Evolutionary conservation across 2,329 filamentous ascomycete species (phyloP).

Genomic region (Colletotrichum caudatum): DNA sequence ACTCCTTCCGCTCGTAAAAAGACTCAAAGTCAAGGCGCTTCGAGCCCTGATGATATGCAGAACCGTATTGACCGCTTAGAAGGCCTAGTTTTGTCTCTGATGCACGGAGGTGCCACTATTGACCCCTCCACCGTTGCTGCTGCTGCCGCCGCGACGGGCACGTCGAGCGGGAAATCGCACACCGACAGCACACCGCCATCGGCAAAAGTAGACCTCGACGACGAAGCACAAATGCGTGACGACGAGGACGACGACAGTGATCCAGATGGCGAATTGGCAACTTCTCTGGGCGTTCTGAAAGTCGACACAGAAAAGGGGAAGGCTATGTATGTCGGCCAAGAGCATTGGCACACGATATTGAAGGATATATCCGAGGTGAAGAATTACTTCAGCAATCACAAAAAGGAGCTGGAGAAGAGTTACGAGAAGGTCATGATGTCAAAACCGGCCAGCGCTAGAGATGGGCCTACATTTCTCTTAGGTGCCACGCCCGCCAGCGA

Average conservation of each 20-base stretch:
- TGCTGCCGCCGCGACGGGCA: slow-evolving; percentile 44
- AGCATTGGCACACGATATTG: slow-evolving; percentile 85
- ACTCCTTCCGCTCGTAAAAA: slow-evolving; percentile 78
- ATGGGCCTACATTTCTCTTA: slow-evolving; percentile 83
- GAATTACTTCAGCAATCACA: slow-evolving; percentile 87
- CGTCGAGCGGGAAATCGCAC: slow-evolving; percentile 47
- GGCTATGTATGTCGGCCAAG: slow-evolving; percentile 83
- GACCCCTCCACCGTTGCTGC: slow-evolving; percentile 55
- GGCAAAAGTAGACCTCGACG: slow-evolving; percentile 65
- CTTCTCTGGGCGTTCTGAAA: slow-evolving; percentile 84
- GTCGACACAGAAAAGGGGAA: slow-evolving; percentile 82
- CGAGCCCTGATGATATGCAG: slow-evolving; percentile 94
- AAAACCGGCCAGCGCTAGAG: slow-evolving; percentile 69
- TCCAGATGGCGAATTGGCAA: slow-evolving; percentile 74
- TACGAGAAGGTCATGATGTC: slow-evolving; percentile 79
- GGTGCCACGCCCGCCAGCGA: slow-evolving; percentile 79
- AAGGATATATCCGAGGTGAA: slow-evolving; percentile 92
- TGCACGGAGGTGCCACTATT: slow-evolving; percentile 81
- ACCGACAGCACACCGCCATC: slow-evolving; percentile 59
- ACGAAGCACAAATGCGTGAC: slow-evolving; percentile 62
- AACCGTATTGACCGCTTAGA: slow-evolving; percentile 96
- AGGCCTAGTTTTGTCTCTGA: slow-evolving; percentile 89
- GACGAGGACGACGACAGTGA: slow-evolving; percentile 74
- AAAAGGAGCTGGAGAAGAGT: slow-evolving; percentile 88
- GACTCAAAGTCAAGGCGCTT: slow-evolving; percentile 70